Base-by-base conservation (phyloP, 805 yeast species). In the Cyberlindnera americana region DNA sequence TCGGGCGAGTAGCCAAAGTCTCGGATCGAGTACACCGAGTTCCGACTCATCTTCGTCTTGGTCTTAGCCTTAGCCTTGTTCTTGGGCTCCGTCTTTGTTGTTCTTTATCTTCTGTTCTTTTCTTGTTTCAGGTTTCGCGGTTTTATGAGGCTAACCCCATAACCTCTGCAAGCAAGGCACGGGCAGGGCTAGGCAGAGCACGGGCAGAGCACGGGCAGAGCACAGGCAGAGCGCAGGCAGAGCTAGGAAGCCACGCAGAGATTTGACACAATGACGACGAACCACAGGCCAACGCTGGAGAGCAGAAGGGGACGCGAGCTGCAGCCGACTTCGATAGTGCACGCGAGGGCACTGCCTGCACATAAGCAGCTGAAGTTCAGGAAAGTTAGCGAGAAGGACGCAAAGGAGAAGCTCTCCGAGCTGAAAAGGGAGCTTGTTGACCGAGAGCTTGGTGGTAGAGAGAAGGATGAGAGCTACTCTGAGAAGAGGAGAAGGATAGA, bases 1-100 rank as follows among this genome's bases (percentile, higher is more conserved):
- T 70, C 62, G 13, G 66, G 70, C 6, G 77, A 77, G 55, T 91
- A 90, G 19, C 90, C 98, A 66, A 77, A 91, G 62, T 91, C 98
- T 46, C 80, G 78, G 15, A 87, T 77, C 1, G 78, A 71, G 24
- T 81, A 67, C 29, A 46, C 33, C 14, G 29, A 27, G 24, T 43
- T 37, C 4, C 40, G 43, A 26, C 41, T 40, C 41, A 28, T 23
- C 15, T 18, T 26, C 27, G 13, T 38, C 30, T 16, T 34, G 31
- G 28, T 28, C 29, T 19, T 28, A 6, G 14, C 19, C 13, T 5
- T 30, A 13, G 14, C 16, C 26, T 14, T 18, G 23, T 21, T 21
- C 9, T 6, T 21, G 23, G 6, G 9, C 10, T 10, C 23, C 23
- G 6, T 10, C 23, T 21, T 21, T 21, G n/a, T n/a, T n/a, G n/a